Percentiles rank a stretch among this genome's conserved stretches.
Conservation (phyloP, 2,329 filamentous ascomycete species). For the Trichoderma koningii region DNA sequence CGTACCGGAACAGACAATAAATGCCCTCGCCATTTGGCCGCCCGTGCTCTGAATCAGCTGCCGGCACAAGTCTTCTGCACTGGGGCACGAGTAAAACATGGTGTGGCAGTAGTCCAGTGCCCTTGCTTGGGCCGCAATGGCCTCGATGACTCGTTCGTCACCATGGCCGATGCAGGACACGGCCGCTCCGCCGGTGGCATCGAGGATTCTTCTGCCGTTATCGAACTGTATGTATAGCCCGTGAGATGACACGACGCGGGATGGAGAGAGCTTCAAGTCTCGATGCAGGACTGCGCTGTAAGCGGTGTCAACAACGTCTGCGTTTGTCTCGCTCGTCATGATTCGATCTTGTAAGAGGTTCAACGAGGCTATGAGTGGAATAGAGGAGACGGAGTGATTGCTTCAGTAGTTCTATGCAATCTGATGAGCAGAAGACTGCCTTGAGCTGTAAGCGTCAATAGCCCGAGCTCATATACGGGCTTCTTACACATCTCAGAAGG, state of each 20-base stretch:
- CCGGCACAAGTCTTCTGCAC: background rate
- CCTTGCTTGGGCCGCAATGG: background rate
- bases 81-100: background rate
- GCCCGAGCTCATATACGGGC: no score
- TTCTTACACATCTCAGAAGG: no score
- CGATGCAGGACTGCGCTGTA: background rate
- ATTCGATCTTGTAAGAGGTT: background rate
- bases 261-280: background rate
- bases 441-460: no score
- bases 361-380: no score
- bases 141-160: background rate
- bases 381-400: no score
- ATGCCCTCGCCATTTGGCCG: background rate
- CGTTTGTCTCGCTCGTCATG: background rate
- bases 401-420: no score
- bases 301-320: background rate
- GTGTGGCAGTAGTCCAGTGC: background rate
- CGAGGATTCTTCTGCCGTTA: background rate
- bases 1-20: conserved; percentile 6
- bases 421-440: no score
- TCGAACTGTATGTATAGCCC: background rate
- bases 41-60: background rate
- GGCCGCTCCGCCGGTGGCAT: background rate
- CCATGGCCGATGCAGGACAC: background rate
- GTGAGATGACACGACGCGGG: background rate